A percentile compares a stretch with the other conserved stretches of the same genome.
These are phyloP conservation scores for Zanthoxylum bungeanum DNA, from an alignment of 345 rosid species.

Conservation along the genomic window DNA sequence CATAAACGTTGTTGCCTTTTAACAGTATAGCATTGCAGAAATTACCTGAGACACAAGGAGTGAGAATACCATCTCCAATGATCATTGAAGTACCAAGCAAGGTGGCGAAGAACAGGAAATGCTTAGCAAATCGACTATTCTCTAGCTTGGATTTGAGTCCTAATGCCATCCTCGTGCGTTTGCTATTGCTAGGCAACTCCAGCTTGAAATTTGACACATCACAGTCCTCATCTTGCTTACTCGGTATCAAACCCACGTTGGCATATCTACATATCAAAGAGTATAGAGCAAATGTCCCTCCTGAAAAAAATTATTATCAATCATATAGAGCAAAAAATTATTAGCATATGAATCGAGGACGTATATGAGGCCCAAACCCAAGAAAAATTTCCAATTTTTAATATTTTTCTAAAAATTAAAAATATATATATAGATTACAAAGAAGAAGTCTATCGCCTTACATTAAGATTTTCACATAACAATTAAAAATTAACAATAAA, in stretches of 20 bases:
- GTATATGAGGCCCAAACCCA: no score
- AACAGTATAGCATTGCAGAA: no score
- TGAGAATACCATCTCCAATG: slow-evolving; percentile 55
- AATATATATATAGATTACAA: no score
- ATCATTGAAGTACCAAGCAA: slow-evolving; percentile 55
- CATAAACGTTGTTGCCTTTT: no score
- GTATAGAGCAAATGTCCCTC: slow-evolving; percentile 65
- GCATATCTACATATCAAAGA: slow-evolving; percentile 58
- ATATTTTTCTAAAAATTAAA: no score
- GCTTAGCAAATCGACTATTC: slow-evolving; percentile 20
- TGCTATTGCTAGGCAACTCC: slow-evolving; percentile 21
- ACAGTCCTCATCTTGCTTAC: slow-evolving; percentile 43
- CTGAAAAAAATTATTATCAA: no score
- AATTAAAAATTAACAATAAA: no score
- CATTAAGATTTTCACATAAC: no score
- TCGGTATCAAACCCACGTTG: slow-evolving; percentile 41
- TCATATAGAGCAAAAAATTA: no score
- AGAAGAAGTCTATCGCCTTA: no score
- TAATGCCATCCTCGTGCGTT: slow-evolving; percentile 7
- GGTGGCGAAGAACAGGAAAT: slow-evolving; percentile 27
- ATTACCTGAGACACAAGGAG: slow-evolving; percentile 36
- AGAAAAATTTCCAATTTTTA: no score
- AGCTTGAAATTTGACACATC: slow-evolving; percentile 44
- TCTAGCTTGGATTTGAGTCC: slow-evolving; percentile 25
- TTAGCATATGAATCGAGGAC: no score